Base-by-base conservation (phyloP, 441 rosid genomes). In the Pelargonium citronellum region DNA sequence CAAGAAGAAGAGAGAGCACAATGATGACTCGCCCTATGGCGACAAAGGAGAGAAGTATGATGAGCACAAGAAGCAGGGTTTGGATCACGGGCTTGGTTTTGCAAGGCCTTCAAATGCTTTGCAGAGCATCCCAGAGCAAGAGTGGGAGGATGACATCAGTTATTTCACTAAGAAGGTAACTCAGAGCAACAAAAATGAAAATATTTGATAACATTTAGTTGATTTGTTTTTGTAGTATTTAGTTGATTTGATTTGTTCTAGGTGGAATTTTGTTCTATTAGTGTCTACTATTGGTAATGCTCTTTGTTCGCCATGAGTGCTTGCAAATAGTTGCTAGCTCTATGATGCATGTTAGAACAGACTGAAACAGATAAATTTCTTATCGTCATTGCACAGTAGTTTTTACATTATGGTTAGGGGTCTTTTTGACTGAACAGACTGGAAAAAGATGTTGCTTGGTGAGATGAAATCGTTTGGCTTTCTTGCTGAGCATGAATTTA, bases 101-200 rank as follows among this genome's bases (percentile, higher is more conserved):
- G 66, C 66, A 39, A 55, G 69, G 73, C 10, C 39, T 34, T 51
- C 20, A 13, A 11, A 1, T 62, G 30, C 49, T 34, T 60, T 9
- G 66, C 58, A 73, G 19, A 43, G 46, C 19, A 30, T 44, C 10
- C 71, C 77, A 13, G 82, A 72, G 75, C 73, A 81, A 53, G 91
- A 86, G 55, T 84, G 92, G 92, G 87, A 89, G 20, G 86, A 87
- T 70, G 86, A 83, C 76, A 81, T 95, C 70, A 86, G 76, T 11
- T 91, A 95, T 77, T 95, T 95, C 69, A 85, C 87, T 64, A 91
- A 87, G 69, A 92, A 89, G 96, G 98, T 95, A 81, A 78, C 55
- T 61, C 2, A 11, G 9, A 17, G 51, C 44, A 41, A 41, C 44
- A 8, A 41, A 41, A 41, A 41, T 41, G 44, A 60, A 1, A 27